phyloP scores from a whole-genome alignment of 768 basidiomycete genomes.

The Psilocybe cyanescens region DNA sequence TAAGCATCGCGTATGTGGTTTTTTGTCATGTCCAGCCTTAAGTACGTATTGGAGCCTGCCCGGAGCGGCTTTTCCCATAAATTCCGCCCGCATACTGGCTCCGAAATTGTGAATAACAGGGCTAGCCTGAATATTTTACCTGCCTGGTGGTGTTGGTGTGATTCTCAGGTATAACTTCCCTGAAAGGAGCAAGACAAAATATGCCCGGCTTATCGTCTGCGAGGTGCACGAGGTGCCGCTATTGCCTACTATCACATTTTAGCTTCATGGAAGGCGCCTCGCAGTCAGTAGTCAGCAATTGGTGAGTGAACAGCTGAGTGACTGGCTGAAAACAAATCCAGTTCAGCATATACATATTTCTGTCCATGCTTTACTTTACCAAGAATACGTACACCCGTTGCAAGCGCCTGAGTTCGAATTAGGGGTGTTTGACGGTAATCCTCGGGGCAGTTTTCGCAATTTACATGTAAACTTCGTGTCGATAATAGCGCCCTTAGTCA shows the following conservation, averaged over 20 bases:
- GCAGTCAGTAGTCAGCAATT: too few species aligned
- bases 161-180: slow-evolving; percentile 3
- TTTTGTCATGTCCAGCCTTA: not conserved
- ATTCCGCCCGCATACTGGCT: not conserved
- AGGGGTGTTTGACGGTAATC: not conserved
- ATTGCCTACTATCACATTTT: too few species aligned
- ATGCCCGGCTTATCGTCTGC: too few species aligned
- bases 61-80: slow-evolving; percentile 1
- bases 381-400: too few species aligned
- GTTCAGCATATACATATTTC: too few species aligned
- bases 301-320: too few species aligned
- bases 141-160: not conserved
- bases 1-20: slow-evolving; percentile 5
- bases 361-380: too few species aligned
- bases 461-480: not conserved
- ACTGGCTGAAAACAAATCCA: too few species aligned
- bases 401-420: not conserved
- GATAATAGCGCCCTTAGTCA: not conserved
- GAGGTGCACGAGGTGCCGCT: too few species aligned
- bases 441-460: not conserved
- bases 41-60: slow-evolving; percentile 2
- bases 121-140: not conserved
- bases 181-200: not conserved
- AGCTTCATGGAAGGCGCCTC: too few species aligned
- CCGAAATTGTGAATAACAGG: not conserved